Conservation (phyloP, 1,284 basidiomycete species). For the Anthracocystis panici-leucophaei region DNA sequence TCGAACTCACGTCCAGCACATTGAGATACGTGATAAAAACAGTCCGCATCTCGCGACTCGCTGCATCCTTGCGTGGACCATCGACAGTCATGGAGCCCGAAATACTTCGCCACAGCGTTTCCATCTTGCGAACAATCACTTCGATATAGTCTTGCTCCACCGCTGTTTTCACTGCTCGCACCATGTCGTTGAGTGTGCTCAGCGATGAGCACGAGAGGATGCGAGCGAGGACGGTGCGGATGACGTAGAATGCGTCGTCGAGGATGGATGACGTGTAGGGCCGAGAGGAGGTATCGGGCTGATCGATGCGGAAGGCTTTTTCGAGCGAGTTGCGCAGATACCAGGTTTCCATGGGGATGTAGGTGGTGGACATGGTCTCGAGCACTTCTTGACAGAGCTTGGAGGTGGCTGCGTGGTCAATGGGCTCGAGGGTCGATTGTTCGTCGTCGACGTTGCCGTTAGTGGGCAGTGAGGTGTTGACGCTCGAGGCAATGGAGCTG, state of each 20-base stretch:
- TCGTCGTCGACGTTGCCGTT: conserved; percentile 3
- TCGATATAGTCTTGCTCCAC: conserved; percentile 65
- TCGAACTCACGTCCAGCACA: conserved; percentile 58
- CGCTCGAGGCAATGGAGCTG: conserved; percentile 28
- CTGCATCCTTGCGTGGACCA: conserved; percentile 65
- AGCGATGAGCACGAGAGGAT: conserved; percentile 60
- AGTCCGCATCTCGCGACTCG: conserved; percentile 63
- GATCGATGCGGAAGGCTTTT: conserved; percentile 72
- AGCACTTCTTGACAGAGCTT: conserved; percentile 77
- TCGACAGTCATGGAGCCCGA: conserved; percentile 62
- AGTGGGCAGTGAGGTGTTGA: not conserved
- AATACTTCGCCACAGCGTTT: conserved; percentile 58
- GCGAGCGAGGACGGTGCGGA: conserved; percentile 61
- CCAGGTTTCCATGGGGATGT: conserved; percentile 91
- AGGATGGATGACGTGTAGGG: conserved; percentile 64
- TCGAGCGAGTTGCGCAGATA: conserved; percentile 88
- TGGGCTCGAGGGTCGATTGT: not conserved
- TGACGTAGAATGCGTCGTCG: conserved; percentile 68
- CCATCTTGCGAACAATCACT: conserved; percentile 64
- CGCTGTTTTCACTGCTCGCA: conserved; percentile 36
- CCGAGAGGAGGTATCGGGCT: conserved; percentile 49
- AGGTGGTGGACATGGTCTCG: conserved; percentile 76
- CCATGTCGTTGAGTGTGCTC: conserved; percentile 41
- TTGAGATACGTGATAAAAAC: conserved; percentile 66
- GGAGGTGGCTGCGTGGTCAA: conserved; percentile 72